Evolutionary conservation across 1,284 basidiomycete genomes (phyloP).

Genomic region (Waitea zeae): DNA sequence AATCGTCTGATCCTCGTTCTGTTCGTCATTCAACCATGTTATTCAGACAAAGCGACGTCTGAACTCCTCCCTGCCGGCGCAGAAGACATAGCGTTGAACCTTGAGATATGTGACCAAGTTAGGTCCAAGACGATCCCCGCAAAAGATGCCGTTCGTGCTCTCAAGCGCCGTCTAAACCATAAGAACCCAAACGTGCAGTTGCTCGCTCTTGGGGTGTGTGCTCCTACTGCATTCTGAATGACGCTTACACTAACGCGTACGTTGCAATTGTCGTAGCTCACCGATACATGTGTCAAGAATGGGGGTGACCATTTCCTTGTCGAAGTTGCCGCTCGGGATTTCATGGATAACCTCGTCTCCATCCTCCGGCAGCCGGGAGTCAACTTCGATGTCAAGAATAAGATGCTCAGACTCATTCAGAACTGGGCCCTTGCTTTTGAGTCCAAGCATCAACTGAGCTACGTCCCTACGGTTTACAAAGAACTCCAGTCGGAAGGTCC

Average conservation of each 20-base stretch:
- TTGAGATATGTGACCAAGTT: conserved; percentile 96
- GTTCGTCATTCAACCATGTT: no score
- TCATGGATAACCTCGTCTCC: conserved; percentile 83
- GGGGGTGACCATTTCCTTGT: conserved; percentile 84
- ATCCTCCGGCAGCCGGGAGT: conserved; percentile 58
- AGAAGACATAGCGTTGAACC: conserved; percentile 86
- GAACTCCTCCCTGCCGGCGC: conserved; percentile 67
- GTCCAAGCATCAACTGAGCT: conserved; percentile 57
- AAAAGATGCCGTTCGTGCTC: conserved; percentile 76
- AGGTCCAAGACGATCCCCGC: conserved; percentile 79
- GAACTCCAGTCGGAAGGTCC: conserved; percentile 59
- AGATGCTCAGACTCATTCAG: conserved; percentile 70
- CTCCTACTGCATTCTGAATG: conserved; percentile 2
- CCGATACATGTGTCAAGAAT: conserved; percentile 95
- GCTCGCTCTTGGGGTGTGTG: conserved; percentile 62
- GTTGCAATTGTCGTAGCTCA: conserved; percentile 45
- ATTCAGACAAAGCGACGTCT: conserved; percentile 77
- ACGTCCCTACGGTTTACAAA: conserved; percentile 69
- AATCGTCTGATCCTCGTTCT: no score
- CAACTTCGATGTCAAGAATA: conserved; percentile 74
- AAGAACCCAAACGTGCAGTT: conserved; percentile 96
- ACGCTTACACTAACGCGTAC: no score
- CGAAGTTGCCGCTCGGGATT: conserved; percentile 78
- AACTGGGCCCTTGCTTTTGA: conserved; percentile 90
- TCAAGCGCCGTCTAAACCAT: conserved; percentile 80